Conservation (phyloP, 208 protist genomes). For the Kentomonas sorsogonicus region DNA sequence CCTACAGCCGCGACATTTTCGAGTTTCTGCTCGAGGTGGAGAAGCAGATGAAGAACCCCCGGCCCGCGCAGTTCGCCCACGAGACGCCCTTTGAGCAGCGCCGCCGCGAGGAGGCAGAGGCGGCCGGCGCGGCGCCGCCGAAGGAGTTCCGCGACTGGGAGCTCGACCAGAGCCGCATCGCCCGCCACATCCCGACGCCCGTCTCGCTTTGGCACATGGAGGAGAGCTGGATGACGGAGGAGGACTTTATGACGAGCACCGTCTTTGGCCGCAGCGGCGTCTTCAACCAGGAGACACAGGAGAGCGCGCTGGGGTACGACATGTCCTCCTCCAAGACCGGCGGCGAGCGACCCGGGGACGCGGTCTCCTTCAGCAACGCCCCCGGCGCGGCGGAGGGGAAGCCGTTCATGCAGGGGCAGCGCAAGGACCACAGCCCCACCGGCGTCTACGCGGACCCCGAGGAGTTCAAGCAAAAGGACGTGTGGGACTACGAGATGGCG, state of each 20-base stretch:
- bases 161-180: slow-evolving; percentile 67
- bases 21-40: slow-evolving; percentile 89
- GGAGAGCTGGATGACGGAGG: slow-evolving; percentile 86
- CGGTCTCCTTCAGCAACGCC: slow-evolving; percentile 45
- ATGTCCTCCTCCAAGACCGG: slow-evolving; percentile 78
- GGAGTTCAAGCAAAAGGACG: slow-evolving; percentile 77
- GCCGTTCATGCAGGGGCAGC: slow-evolving; percentile 61
- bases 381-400: slow-evolving; percentile 40
- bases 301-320: slow-evolving; percentile 76
- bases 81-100: slow-evolving; percentile 69
- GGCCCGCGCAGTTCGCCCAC: slow-evolving; percentile 38
- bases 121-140: neutral
- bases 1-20: slow-evolving; percentile 79
- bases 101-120: slow-evolving; percentile 39
- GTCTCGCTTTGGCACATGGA: slow-evolving; percentile 87
- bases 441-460: slow-evolving; percentile 74
- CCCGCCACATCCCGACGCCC: slow-evolving; percentile 81
- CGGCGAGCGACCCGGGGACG: slow-evolving; percentile 69
- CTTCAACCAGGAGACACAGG: slow-evolving; percentile 87
- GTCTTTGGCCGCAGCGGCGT: slow-evolving; percentile 79
- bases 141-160: slow-evolving; percentile 60
- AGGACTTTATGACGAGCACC: slow-evolving; percentile 76
- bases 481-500: slow-evolving; percentile 77
- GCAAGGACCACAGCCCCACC: slow-evolving; percentile 78
- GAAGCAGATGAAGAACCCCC: slow-evolving; percentile 79